A percentile compares a stretch with the other conserved stretches of the same genome.
phyloP scores from a whole-genome alignment of 345 rosid species.

The Lepidium didymum region DNA sequence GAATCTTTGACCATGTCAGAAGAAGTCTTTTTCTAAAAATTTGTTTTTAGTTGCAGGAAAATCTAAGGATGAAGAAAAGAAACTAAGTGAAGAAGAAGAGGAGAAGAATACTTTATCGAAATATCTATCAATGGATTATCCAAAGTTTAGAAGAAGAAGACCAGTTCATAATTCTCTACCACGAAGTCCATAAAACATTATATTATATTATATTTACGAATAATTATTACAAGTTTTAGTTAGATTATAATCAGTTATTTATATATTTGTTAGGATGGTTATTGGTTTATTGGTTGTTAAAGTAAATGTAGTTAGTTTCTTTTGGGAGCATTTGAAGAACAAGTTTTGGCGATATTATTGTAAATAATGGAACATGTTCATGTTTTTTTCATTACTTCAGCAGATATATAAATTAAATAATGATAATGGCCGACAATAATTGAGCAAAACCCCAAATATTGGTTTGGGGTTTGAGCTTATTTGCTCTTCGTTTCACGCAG shows the following conservation, averaged over 20 bases:
- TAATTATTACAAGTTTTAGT: background rate
- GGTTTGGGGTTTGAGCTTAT: conserved; percentile 26
- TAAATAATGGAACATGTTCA: conserved; percentile 28
- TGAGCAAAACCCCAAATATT: conserved; percentile 25
- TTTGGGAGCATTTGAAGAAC: conserved; percentile 18
- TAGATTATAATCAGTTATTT: conserved; percentile 1
- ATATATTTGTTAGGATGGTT: conserved; percentile 4
- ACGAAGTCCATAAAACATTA: conserved; percentile 33
- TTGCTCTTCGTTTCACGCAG: conserved; percentile 26
- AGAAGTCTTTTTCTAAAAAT: background rate
- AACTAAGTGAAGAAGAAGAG: conserved; percentile 29
- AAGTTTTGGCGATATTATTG: conserved; percentile 28
- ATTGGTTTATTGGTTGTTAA: conserved; percentile 11
- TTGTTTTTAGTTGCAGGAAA: conserved; percentile 18
- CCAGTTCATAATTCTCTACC: conserved; percentile 76
- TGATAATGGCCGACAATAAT: conserved; percentile 28
- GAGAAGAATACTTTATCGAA: conserved; percentile 35
- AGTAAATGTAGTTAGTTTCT: background rate
- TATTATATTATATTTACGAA: background rate
- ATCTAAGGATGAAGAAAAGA: conserved; percentile 9
- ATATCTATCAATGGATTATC: conserved; percentile 66
- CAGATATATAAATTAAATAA: background rate
- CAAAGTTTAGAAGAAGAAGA: conserved; percentile 52
- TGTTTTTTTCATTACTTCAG: background rate
- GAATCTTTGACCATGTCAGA: conserved; percentile 20